Base-by-base conservation (phyloP, 1,284 basidiomycete species). In the Malassezia dermatis region DNA sequence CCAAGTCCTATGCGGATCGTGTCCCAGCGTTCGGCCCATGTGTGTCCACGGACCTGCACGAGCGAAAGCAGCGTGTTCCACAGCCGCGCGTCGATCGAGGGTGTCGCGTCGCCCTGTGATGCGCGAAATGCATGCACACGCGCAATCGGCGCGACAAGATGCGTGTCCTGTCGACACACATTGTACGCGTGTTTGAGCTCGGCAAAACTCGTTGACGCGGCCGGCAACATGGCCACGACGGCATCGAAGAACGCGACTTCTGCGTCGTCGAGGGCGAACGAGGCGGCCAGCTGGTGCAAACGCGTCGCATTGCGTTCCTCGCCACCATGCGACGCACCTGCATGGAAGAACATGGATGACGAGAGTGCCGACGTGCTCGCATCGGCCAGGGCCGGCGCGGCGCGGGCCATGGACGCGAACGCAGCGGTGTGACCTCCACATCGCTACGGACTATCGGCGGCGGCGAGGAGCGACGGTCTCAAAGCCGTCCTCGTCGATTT, bases 1-100 rank as follows among this genome's bases (percentile, higher is more conserved):
- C 71, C 71, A 15, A 71, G 50, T 0, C 64, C 60, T 12, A 70
- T 46, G 10, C 69, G 56, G 13, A 73, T 67, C 13, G 62, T 56
- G 30, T 72, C 69, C 71, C 71, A 73, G 8, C 69, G 56, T 41
- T 68, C 61, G n/a, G 52, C 37, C 71, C 71, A 73, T 26, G 57
- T 61, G 2, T 43, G 46, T 4, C 69, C 71, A 4, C 69, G 52
- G 1, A 73, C 66, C 40, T 67, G 69, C 37, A 71, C 63, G 6
- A 73, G 56, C 28, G 64, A 60, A 26, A 73, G 62, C 26, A 71
- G 56, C 35, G 62, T 61, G 39, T 68, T 62, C 71, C 71, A 73
- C n/a, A 70, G 57, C 4, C 62, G 59, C 6, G 63, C 59, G 27
- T 69, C 66, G 58, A 44, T 59, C 7, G 46, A 35, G 13, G 32